Evolutionary conservation across 2,329 filamentous ascomycete species (phyloP).

Genomic region (Ophiosphaerella korrae): DNA sequence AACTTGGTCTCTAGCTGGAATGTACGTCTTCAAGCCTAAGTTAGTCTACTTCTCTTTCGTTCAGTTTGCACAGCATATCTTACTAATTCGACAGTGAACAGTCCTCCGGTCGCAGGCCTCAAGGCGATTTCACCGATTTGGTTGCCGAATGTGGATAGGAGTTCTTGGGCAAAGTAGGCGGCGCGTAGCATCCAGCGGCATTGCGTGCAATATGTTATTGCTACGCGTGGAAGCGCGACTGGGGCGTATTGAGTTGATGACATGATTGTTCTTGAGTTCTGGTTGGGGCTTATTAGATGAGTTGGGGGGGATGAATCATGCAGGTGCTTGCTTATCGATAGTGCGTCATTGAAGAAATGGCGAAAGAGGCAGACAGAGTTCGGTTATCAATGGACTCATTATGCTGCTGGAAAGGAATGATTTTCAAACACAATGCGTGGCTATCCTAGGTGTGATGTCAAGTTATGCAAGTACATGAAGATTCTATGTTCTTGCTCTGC

Average conservation of each 20-base stretch:
- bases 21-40: constrained; percentile 30
- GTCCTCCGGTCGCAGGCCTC: constrained; percentile 81
- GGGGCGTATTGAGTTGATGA: constrained; percentile 29
- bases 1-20: constrained; percentile 10
- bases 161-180: constrained; percentile 90
- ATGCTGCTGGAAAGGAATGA: too few relatives aligned
- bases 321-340: not conserved
- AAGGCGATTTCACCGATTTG: constrained; percentile 86
- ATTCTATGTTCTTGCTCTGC: too few relatives aligned
- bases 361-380: too few relatives aligned
- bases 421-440: too few relatives aligned
- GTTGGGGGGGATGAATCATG: not conserved
- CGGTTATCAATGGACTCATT: too few relatives aligned
- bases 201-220: constrained; percentile 92
- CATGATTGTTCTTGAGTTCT: constrained; percentile 19
- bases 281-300: not conserved
- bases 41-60: not conserved
- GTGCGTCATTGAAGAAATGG: too few relatives aligned
- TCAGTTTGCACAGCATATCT: not conserved
- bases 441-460: too few relatives aligned
- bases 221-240: constrained; percentile 68
- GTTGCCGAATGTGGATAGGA: constrained; percentile 88
- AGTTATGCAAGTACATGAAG: too few relatives aligned
- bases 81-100: constrained; percentile 75
- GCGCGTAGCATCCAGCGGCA: constrained; percentile 91